Evolutionary conservation across 192 early-diverging fungal genomes (phyloP), one percentile per base, ranked within the genome.

Genomic region (Cladochytrium replicatum): DNA sequence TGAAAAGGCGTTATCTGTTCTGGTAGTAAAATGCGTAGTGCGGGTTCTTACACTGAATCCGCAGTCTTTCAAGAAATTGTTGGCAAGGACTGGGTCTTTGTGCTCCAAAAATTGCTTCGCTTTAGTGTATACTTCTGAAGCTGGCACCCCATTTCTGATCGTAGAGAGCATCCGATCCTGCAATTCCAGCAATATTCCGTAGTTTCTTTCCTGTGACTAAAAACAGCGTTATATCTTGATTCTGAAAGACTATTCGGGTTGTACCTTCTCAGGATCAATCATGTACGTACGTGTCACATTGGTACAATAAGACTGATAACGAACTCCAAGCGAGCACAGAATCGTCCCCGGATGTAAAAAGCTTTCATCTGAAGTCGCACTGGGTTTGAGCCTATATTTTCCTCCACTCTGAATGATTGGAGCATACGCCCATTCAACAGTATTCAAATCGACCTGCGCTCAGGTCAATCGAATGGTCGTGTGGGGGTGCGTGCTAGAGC

Each of bases 361-460:
- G n/a, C 78, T 77, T 0, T 67, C 62, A 64, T 84, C 79, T 24
- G 87, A 89, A 29, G 63, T 63, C 4, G 91, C 93, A 2, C 80
- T 82, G 7, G 86, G 75, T 48, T 75, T 78, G 46, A 99, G 69
- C 50, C 93, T 84, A 62, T 91, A 99, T 29, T 78, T 70, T 31
- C 93, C 93, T 47, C 96, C 96, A 68, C 88, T 91, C 67, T 97
- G 93, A 52, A 99, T 83, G 43, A 94, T 88, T 5, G 96, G 96
- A 5, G 81, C 68, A 34, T 93, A 89, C 54, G 89, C 88, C 87
- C 86, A 90, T 39, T 99, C 96, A 6, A 80, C 65, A 46, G 76
- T 69, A 13, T 82, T 83, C 28, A 75, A 62, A n/a, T 78, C 67
- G 15, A 68, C 21, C 68, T 69, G 38, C 9, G 6, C 32, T 55